phyloP scores from a whole-genome alignment of 208 protist species.

The Porcisia hertigi region DNA sequence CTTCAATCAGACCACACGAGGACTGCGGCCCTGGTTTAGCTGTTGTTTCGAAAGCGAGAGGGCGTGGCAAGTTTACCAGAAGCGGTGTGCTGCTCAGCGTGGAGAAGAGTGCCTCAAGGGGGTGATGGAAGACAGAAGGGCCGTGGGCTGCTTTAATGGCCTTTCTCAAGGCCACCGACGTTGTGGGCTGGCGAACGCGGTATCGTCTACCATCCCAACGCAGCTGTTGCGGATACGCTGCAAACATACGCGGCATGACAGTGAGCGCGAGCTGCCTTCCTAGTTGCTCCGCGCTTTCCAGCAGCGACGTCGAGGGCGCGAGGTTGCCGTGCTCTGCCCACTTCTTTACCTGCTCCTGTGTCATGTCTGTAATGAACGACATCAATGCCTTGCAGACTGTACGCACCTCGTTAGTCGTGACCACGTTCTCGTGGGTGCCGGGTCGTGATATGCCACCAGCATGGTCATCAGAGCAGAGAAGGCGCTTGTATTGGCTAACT shows the following conservation, averaged over 20 bases:
- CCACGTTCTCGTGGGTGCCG: background rate
- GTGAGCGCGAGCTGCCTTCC: conserved; percentile 4
- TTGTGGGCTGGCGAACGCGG: conserved; percentile 8
- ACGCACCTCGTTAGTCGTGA: conserved; percentile 26
- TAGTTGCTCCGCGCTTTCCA: background rate
- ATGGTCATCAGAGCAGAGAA: background rate
- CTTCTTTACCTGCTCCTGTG: background rate
- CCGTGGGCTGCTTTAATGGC: background rate
- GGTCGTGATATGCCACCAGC: background rate
- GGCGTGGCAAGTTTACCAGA: conserved; percentile 15
- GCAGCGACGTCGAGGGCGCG: background rate
- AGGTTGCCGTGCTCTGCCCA: background rate
- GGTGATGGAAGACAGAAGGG: conserved; percentile 31
- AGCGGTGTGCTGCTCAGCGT: conserved; percentile 19
- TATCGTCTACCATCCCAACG: conserved; percentile 38
- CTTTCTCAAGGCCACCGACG: background rate
- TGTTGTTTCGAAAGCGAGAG: conserved; percentile 5
- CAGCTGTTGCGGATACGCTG: conserved; percentile 31
- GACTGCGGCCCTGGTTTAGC: background rate
- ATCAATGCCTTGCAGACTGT: conserved; percentile 5
- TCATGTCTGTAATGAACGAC: conserved; percentile 16
- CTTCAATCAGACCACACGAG: background rate
- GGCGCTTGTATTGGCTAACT: conserved; percentile 1
- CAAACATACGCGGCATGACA: conserved; percentile 30
- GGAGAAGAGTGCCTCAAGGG: conserved; percentile 46